These are phyloP conservation scores for Pulicaria dysenterica DNA, from an alignment of 129 eudicot species.

Conservation along the genomic window DNA sequence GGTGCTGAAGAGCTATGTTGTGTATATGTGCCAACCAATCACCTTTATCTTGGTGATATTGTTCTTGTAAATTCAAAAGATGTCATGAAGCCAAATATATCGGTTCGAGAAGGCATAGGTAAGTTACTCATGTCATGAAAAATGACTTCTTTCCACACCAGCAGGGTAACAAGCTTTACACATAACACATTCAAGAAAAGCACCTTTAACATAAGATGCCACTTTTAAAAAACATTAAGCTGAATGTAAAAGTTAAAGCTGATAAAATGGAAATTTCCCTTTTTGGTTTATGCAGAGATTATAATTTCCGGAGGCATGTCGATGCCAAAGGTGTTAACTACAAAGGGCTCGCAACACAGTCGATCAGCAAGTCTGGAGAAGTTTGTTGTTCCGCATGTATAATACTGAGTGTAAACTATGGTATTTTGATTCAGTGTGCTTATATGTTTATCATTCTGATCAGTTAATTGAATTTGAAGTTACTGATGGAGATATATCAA, in stretches of 20 bases:
- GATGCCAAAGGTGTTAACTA: constrained; percentile 64
- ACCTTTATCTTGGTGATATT: constrained; percentile 78
- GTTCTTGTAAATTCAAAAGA: constrained; percentile 72
- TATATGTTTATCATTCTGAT: neutral
- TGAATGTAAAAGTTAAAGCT: neutral
- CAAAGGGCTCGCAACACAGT: constrained; percentile 41
- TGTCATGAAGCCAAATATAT: constrained; percentile 71
- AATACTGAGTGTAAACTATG: constrained; percentile 16
- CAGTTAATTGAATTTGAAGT: neutral
- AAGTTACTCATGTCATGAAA: constrained; percentile 19
- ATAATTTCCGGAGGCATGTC: constrained; percentile 89
- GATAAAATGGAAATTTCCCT: neutral
- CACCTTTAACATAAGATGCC: neutral
- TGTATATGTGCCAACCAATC: constrained; percentile 87
- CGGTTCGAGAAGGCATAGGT: constrained; percentile 89
- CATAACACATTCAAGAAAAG: neutral
- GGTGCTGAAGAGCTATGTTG: constrained; percentile 75
- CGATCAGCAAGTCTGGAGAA: constrained; percentile 52
- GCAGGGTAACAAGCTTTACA: too few relatives aligned
- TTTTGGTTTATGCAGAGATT: constrained; percentile 56
- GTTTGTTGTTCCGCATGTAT: constrained; percentile 53
- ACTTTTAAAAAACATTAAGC: neutral
- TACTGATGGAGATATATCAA: neutral
- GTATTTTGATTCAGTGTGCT: constrained; percentile 2
- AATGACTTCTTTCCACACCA: neutral